phyloP scores from a whole-genome alignment of 352 stramenopile genomes.

The Sclerospora graminicola region DNA sequence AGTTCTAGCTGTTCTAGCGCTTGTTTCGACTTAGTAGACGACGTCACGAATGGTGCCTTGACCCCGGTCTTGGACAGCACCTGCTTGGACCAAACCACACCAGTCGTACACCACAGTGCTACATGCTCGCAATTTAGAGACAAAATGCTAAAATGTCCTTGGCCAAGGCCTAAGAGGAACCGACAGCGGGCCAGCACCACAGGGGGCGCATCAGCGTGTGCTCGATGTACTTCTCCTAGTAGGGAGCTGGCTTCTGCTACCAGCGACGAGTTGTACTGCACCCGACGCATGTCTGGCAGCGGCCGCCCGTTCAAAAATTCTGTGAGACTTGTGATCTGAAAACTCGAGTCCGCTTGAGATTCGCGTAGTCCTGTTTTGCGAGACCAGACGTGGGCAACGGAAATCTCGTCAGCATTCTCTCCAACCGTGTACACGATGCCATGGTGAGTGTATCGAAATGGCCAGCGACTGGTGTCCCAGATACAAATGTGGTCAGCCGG shows the following conservation, averaged over 20 bases:
- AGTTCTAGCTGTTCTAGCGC: no score
- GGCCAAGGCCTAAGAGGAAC: no score
- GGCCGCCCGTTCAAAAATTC: conserved; percentile 58
- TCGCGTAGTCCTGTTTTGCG: conserved; percentile 40
- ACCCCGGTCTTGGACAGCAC: no score
- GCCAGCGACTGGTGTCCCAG: conserved; percentile 70
- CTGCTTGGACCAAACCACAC: conserved; percentile 70
- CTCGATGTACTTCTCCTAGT: no score
- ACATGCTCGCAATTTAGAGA: no score
- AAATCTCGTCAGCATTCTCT: conserved; percentile 33
- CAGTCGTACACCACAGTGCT: conserved; percentile 78
- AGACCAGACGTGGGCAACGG: conserved; percentile 64
- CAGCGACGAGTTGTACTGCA: conserved; percentile 71
- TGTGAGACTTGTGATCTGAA: conserved; percentile 52
- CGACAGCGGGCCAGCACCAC: no score
- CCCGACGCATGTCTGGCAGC: conserved; percentile 49
- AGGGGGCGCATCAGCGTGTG: no score
- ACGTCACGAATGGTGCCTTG: no score
- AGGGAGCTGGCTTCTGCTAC: conserved; percentile 43
- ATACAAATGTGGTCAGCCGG: conserved; percentile 65
- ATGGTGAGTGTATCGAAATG: conserved; percentile 71
- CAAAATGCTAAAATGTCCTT: no score
- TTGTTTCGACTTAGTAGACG: no score
- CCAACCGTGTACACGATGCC: conserved; percentile 47
- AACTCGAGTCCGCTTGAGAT: conserved; percentile 58